These are phyloP conservation scores for Kitagawia praeruptora DNA, from an alignment of 129 eudicot genomes.

Conservation along the genomic window DNA sequence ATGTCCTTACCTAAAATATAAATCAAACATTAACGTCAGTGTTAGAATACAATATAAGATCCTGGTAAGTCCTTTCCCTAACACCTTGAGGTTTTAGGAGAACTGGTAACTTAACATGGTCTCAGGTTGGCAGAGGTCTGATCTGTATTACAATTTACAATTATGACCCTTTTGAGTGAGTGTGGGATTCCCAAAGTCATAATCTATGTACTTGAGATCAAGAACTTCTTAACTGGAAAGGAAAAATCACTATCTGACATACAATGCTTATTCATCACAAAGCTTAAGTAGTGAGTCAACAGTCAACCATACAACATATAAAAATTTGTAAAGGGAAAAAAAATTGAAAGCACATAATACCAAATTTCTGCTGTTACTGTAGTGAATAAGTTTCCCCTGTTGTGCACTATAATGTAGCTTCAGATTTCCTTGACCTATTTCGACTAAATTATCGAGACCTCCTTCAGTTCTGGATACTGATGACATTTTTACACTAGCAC, in stretches of 20 bases:
- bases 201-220: neutral
- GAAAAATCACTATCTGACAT: neutral
- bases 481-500: conserved; percentile 40
- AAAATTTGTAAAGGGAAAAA: neutral
- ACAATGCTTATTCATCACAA: neutral
- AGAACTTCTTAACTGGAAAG: neutral
- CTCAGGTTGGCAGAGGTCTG: no score
- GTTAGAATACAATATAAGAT: no score
- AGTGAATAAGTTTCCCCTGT: conserved; percentile 61
- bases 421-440: conserved; percentile 79
- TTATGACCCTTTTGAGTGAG: neutral
- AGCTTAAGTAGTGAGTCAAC: neutral
- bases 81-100: no score
- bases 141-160: neutral
- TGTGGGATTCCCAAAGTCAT: neutral
- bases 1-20: conserved; percentile 47
- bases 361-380: conserved; percentile 54
- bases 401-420: conserved; percentile 63
- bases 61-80: no score
- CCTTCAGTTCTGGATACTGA: conserved; percentile 35
- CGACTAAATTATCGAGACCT: conserved; percentile 31
- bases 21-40: conserved; percentile 11
- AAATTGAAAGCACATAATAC: conserved; percentile 24
- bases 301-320: neutral
- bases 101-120: no score